A percentile compares a stretch with the other conserved stretches of the same genome.
These are phyloP conservation scores for Symbiotaphrina buchneri DNA, from an alignment of 495 filamentous ascomycete species.

Conservation along the genomic window DNA sequence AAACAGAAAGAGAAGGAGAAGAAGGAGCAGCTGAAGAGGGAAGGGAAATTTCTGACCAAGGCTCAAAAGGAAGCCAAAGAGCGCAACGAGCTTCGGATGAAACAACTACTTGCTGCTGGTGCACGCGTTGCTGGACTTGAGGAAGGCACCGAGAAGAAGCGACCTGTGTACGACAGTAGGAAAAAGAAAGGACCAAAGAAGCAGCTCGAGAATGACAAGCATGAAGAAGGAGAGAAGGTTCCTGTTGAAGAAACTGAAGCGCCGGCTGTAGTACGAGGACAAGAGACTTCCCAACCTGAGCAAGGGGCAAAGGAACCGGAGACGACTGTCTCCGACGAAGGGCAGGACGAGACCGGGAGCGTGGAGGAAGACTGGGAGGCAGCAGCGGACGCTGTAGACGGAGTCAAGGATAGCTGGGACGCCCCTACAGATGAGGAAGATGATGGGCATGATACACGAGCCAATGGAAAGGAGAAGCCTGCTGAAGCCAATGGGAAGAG, in stretches of 20 bases:
- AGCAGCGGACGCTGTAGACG: conserved; percentile 51
- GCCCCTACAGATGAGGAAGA: conserved; percentile 62
- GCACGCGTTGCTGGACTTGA: conserved; percentile 59
- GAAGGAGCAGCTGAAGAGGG: conserved; percentile 85
- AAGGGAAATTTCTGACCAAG: conserved; percentile 88
- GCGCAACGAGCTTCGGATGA: conserved; percentile 60
- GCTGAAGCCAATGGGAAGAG: conserved; percentile 5
- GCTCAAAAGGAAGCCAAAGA: conserved; percentile 76
- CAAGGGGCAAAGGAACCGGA: conserved; percentile 27
- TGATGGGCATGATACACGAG: conserved; percentile 32
- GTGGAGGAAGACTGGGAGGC: conserved; percentile 71
- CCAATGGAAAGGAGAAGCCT: conserved; percentile 13
- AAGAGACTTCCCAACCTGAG: conserved; percentile 23
- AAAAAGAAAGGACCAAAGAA: conserved; percentile 60
- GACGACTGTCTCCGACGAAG: conserved; percentile 28
- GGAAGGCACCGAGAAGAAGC: conserved; percentile 45
- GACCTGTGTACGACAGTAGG: conserved; percentile 42
- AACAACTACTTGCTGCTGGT: conserved; percentile 76
- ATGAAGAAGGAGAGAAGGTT: conserved; percentile 34
- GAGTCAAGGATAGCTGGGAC: conserved; percentile 91
- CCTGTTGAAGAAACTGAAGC: conserved; percentile 36
- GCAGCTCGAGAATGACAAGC: conserved; percentile 37
- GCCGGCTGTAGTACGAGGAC: conserved; percentile 21
- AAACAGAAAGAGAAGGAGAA: conserved; percentile 93
- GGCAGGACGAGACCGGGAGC: conserved; percentile 30